Evolutionary conservation across 2,329 filamentous ascomycete species (phyloP), one percentile per base, ranked within the genome.

Genomic region (Sarocladiaceae sp.): DNA sequence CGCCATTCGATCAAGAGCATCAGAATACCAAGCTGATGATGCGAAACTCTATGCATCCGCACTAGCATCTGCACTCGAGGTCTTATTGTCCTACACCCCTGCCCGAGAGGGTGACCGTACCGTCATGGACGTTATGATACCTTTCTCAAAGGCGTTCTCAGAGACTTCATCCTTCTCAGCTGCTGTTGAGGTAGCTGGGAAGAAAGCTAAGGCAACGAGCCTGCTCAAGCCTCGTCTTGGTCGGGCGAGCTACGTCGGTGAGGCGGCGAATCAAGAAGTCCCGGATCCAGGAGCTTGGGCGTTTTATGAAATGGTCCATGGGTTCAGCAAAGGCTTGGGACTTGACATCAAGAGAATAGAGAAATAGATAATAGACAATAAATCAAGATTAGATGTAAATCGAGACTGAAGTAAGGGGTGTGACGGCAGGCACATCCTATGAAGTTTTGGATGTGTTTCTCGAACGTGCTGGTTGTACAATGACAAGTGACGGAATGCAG

Each of bases 61-160:
- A 4, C 56, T 63, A 2, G 57, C 56, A 2, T 49, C 54, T 3
- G 62, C 62, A 2, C 53, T 58, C 3, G 56, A 57, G 26, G 54
- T 58, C 4, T 56, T 65, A 22, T 58, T 64, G 53, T 54, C 53
- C 2, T 58, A 64, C 53, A 64, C 61, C 8, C 51, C 59, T 2
- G 63, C 62, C 3, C 50, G 61, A 7, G 61, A 64, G 46, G 62
- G 60, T 3, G 62, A 65, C 52, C 56, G 87, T 17, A 90, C 87
- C 1, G 67, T 91, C 31, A 79, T 90, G 54, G 87, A 91, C 67
- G 86, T 86, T 2, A 69, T 91, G 39, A 73, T 81, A 50, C 87
- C 87, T 3, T 91, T 90, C 62, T 77, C 86, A 29, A 73, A 80
- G 28, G 78, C 75, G 1, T 70, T 90, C 13, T 69, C 68, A 15